Evolutionary conservation across 2,329 filamentous ascomycete species (phyloP), one percentile per base, ranked within the genome.

Genomic region (Cadophora luteo-olivacea): DNA sequence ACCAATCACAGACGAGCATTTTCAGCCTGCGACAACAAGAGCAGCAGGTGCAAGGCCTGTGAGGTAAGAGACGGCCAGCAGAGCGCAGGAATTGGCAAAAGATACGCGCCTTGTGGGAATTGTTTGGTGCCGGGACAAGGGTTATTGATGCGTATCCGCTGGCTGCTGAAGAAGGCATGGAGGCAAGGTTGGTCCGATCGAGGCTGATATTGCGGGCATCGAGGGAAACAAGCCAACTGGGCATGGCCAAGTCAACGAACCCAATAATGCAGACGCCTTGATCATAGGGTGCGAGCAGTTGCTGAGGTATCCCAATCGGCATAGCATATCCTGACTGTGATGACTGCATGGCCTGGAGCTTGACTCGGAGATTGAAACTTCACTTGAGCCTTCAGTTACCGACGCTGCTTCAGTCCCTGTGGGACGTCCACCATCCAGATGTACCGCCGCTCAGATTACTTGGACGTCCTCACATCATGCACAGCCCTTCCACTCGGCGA

Each of bases 341-440:
- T 9, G 24, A 29, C 3, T 29, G 14, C 32, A 16, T 2, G 22
- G 45, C 7, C 19, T 49, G 8, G 45, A 49, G 14, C 41, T 48
- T 48, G 41, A n/a, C 36, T 38, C 36, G 36, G 14, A 38, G 36
- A 16, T 45, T 45, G 41, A 45, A 45, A 14, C 41, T 45, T 45
- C 16, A 36, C 25, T 55, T 14, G 57, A 45, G 33, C 36, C 57
- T 60, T 25, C n/a, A 60, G 22, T 60, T 60, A 33, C 57, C 45
- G 7, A 49, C 16, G 12, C 51, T 25, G 25, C 25, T 55, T 29
- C 52, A 4, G 33, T 33, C 52, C 51, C 24, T 54, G 51, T 29
- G 22, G 24, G 14, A 14, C 6, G 49, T 52, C 51, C 14, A 32
- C 51, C 24, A 54, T 19, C 16, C 24, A 24, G 24, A 29, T 16